phyloP scores from a whole-genome alignment of 352 stramenopile species.

The Saprolegnia parasitica region DNA sequence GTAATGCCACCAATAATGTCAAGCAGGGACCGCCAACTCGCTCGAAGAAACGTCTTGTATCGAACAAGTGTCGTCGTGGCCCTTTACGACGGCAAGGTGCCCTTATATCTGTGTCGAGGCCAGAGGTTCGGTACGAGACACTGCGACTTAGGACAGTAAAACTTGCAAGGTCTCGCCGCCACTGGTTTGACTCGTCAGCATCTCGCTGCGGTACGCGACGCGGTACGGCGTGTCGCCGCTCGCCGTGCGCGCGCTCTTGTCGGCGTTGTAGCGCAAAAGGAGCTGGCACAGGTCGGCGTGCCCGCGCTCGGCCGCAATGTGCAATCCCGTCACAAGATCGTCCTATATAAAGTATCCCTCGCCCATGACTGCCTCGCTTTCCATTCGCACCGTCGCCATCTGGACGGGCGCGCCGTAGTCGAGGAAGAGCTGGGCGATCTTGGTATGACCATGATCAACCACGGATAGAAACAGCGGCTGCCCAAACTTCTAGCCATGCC shows the following conservation, averaged over 20 bases:
- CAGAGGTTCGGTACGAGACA: no score
- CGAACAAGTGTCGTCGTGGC: no score
- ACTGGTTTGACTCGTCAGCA: background rate
- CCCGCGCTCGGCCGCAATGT: slow-evolving; percentile 7
- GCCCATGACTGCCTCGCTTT: background rate
- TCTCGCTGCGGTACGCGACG: background rate
- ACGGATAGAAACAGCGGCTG: slow-evolving; percentile 15
- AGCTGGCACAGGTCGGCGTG: background rate
- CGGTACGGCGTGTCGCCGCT: slow-evolving; percentile 19
- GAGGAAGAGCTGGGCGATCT: slow-evolving; percentile 22
- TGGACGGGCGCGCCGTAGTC: slow-evolving; percentile 12
- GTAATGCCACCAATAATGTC: no score
- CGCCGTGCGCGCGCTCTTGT: slow-evolving; percentile 9
- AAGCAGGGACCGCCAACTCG: no score
- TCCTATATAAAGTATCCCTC: slow-evolving; percentile 7
- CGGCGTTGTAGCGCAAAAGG: slow-evolving; percentile 19
- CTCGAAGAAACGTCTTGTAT: no score
- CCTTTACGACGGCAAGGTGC: no score
- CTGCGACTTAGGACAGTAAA: background rate
- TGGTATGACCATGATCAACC: slow-evolving; percentile 19
- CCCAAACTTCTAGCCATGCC: slow-evolving; percentile 6
- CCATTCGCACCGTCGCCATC: background rate
- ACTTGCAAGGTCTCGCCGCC: background rate
- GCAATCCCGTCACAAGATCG: slow-evolving; percentile 10
- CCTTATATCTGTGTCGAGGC: no score